Percentiles rank a stretch among this genome's conserved stretches.
Evolutionary conservation across 2,329 filamentous ascomycete genomes (phyloP).

Genomic region (Gyromitra esculenta): DNA sequence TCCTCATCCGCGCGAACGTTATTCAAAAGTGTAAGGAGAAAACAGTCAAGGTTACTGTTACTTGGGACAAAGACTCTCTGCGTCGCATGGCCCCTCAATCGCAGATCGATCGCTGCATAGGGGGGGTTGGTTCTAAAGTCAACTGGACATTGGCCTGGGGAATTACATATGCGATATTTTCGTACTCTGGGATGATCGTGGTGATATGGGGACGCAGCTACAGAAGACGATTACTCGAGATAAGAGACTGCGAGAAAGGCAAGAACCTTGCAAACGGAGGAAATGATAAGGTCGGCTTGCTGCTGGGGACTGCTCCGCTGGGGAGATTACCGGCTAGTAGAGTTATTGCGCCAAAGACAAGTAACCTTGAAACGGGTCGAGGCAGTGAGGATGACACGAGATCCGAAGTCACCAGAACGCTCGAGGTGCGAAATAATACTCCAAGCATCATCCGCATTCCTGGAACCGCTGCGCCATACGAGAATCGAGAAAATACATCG

Average conservation of each 20-base stretch:
- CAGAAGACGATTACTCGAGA: slow-evolving; percentile 38
- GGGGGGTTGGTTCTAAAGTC: neutral
- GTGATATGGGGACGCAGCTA: slow-evolving; percentile 47
- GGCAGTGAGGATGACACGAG: slow-evolving; percentile 8
- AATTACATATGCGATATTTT: slow-evolving; percentile 39
- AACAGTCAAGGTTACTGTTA: slow-evolving; percentile 18
- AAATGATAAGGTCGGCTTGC: slow-evolving; percentile 44
- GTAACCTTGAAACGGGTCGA: neutral
- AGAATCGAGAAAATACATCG: neutral
- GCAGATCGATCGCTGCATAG: slow-evolving; percentile 38
- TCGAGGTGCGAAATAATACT: slow-evolving; percentile 1
- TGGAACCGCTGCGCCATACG: neutral
- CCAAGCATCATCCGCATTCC: slow-evolving; percentile 20
- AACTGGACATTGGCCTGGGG: slow-evolving; percentile 35
- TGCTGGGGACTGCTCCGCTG: slow-evolving; percentile 47
- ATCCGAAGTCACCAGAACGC: neutral
- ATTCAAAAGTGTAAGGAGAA: slow-evolving; percentile 25
- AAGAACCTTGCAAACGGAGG: neutral
- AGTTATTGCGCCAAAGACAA: slow-evolving; percentile 5
- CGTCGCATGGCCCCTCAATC: slow-evolving; percentile 40
- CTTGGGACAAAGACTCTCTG: slow-evolving; percentile 30
- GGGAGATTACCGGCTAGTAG: slow-evolving; percentile 28
- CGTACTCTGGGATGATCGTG: slow-evolving; percentile 30
- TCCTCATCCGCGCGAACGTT: slow-evolving; percentile 7
- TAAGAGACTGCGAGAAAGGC: slow-evolving; percentile 33